phyloP scores from a whole-genome alignment of 805 yeast species.

The Ogataea pini region DNA sequence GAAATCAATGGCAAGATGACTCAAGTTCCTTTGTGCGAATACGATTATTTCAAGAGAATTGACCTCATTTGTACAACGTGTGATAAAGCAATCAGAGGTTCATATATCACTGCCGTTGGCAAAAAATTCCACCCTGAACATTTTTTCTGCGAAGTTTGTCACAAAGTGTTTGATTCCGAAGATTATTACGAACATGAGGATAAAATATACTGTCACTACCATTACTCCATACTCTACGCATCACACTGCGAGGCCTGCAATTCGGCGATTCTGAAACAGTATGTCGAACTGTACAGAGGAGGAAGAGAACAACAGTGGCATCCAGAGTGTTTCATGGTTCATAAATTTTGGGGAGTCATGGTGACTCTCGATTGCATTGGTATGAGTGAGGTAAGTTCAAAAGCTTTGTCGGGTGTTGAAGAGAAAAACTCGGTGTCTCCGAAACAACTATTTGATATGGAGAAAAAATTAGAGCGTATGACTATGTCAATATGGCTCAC shows the following conservation, averaged over 20 bases:
- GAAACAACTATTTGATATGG: slow-evolving; percentile 53
- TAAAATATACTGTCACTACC: slow-evolving; percentile 85
- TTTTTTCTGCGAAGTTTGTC: slow-evolving; percentile 87
- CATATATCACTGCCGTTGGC: slow-evolving; percentile 91
- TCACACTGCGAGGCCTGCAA: slow-evolving; percentile 92
- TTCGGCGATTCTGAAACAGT: slow-evolving; percentile 88
- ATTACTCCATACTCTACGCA: slow-evolving; percentile 84
- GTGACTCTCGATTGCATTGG: slow-evolving; percentile 64
- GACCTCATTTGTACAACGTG: slow-evolving; percentile 87
- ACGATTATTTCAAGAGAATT: slow-evolving; percentile 83
- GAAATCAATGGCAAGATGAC: slow-evolving; percentile 36
- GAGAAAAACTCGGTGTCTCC: slow-evolving; percentile 37
- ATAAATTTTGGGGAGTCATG: slow-evolving; percentile 92
- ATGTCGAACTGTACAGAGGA: slow-evolving; percentile 88
- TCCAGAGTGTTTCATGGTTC: slow-evolving; percentile 98
- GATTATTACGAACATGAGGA: slow-evolving; percentile 87
- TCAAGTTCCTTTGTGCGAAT: slow-evolving; percentile 77
- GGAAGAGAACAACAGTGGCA: slow-evolving; percentile 97
- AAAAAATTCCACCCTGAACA: slow-evolving; percentile 93
- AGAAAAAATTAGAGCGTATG: slow-evolving; percentile 59
- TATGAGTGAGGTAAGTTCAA: slow-evolving; percentile 30
- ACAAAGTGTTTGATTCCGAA: slow-evolving; percentile 86
- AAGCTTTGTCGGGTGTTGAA: slow-evolving; percentile 5
- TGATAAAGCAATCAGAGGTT: slow-evolving; percentile 82
- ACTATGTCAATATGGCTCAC: slow-evolving; percentile 79